These are phyloP conservation scores for Hemisphaericaspora lyxosophila DNA, from an alignment of 1,139 yeast genomes.

Conservation along the genomic window DNA sequence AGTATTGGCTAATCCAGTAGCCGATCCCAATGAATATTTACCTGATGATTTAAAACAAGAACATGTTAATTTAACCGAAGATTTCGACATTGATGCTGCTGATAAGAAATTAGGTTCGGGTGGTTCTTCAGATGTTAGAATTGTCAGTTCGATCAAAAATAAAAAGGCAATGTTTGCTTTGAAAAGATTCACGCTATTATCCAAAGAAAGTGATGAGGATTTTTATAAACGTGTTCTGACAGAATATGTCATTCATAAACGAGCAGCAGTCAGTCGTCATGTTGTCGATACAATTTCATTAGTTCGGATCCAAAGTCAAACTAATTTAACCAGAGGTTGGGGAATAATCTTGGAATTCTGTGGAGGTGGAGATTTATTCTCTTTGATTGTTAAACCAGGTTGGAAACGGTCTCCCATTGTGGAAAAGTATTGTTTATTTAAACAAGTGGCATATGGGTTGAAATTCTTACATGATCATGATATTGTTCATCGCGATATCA, in stretches of 20 bases:
- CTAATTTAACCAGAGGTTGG: constrained; percentile 66
- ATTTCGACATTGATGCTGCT: constrained; percentile 52
- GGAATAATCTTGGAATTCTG: constrained; percentile 71
- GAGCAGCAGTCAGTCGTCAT: constrained; percentile 53
- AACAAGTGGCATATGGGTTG: constrained; percentile 55
- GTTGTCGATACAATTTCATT: constrained; percentile 57
- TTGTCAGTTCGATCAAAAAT: constrained; percentile 42
- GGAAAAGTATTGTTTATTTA: constrained; percentile 63
- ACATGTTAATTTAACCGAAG: constrained; percentile 55
- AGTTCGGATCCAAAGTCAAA: constrained; percentile 57
- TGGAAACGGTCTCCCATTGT: constrained; percentile 46
- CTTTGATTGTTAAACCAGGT: constrained; percentile 42
- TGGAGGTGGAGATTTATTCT: constrained; percentile 53
- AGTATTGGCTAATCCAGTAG: constrained; percentile 61
- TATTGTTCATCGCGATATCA: constrained; percentile 64
- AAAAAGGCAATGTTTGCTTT: constrained; percentile 52
- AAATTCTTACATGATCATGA: constrained; percentile 56
- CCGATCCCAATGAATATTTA: constrained; percentile 64
- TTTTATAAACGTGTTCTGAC: constrained; percentile 64
- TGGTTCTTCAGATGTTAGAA: constrained; percentile 67
- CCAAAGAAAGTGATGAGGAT: constrained; percentile 61
- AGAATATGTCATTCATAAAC: constrained; percentile 62
- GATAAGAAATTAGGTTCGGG: constrained; percentile 65
- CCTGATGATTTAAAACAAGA: constrained; percentile 56
- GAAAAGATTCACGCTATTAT: constrained; percentile 62